phyloP scores from a whole-genome alignment of 768 basidiomycete species.

The Ramaria sp. region DNA sequence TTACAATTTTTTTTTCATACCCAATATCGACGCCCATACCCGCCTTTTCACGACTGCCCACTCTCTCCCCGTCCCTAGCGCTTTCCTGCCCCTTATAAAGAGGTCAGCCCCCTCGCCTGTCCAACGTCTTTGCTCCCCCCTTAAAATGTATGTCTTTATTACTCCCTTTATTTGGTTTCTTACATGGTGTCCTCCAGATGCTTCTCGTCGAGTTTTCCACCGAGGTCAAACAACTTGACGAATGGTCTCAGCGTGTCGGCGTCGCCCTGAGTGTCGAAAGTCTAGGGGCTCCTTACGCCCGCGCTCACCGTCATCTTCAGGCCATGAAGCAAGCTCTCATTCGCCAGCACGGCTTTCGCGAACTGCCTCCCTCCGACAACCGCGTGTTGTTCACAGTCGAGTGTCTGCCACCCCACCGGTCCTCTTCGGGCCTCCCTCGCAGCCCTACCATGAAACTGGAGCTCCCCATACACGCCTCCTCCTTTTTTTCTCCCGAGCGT shows the following conservation, averaged over 20 bases:
- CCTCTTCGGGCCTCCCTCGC: conserved; percentile 63
- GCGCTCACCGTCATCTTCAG: conserved; percentile 68
- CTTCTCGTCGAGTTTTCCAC: conserved; percentile 59
- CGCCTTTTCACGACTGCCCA: not conserved
- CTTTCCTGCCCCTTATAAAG: not conserved
- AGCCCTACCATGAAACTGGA: conserved; percentile 64
- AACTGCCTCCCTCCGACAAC: conserved; percentile 44
- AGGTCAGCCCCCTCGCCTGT: not conserved
- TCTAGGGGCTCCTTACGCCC: conserved; percentile 69
- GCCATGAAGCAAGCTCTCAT: conserved; percentile 53
- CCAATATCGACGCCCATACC: not conserved
- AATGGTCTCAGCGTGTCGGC: conserved; percentile 68
- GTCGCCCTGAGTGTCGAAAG: conserved; percentile 80
- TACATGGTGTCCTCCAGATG: conserved; percentile 17
- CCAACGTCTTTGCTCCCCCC: not conserved
- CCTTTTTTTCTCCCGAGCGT: conserved; percentile 78
- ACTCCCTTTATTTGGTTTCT: not conserved
- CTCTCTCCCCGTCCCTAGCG: conserved; percentile 1
- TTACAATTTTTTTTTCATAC: conserved; percentile 1
- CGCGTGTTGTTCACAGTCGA: conserved; percentile 76
- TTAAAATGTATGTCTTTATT: not conserved
- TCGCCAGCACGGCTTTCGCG: conserved; percentile 60
- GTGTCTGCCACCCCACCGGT: conserved; percentile 68
- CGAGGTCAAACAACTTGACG: conserved; percentile 74
- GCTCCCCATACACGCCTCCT: conserved; percentile 68